Evolutionary conservation across 805 yeast species (phyloP).

Genomic region (Suhomyces pyralidae): DNA sequence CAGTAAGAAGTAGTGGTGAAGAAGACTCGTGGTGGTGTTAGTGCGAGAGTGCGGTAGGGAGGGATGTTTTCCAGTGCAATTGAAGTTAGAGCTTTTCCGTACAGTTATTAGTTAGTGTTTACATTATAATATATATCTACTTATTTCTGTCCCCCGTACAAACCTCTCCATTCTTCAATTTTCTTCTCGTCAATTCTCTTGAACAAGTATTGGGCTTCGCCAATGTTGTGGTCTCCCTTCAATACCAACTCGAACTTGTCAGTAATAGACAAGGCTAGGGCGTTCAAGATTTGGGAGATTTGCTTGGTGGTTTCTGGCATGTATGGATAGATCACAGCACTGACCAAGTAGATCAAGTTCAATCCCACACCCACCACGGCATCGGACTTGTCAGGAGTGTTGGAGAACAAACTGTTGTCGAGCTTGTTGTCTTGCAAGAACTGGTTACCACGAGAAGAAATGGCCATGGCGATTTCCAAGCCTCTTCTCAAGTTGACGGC

Average conservation of each 20-base stretch:
- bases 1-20: too few relatives aligned
- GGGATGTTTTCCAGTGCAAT: too few relatives aligned
- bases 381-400: constrained; percentile 76
- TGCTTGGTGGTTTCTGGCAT: constrained; percentile 79
- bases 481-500: constrained; percentile 81
- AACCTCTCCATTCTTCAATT: constrained; percentile 79
- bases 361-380: constrained; percentile 91
- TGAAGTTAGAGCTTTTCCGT: too few relatives aligned
- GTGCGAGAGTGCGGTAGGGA: too few relatives aligned
- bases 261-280: constrained; percentile 74
- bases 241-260: constrained; percentile 69
- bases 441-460: constrained; percentile 89
- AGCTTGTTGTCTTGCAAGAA: constrained; percentile 95
- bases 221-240: constrained; percentile 79
- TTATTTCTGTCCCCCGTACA: constrained; percentile 77
- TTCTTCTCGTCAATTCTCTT: constrained; percentile 87
- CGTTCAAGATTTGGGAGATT: constrained; percentile 77
- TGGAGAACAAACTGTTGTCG: constrained; percentile 79
- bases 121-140: background rate
- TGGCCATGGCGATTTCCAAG: constrained; percentile 84
- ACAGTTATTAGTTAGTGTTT: too few relatives aligned
- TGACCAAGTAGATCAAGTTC: constrained; percentile 81
- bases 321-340: constrained; percentile 79
- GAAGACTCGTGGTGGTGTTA: too few relatives aligned
- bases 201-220: constrained; percentile 89